Evolutionary conservation across 208 protist genomes (phyloP).

Genomic region (Crithidia mellificae): DNA sequence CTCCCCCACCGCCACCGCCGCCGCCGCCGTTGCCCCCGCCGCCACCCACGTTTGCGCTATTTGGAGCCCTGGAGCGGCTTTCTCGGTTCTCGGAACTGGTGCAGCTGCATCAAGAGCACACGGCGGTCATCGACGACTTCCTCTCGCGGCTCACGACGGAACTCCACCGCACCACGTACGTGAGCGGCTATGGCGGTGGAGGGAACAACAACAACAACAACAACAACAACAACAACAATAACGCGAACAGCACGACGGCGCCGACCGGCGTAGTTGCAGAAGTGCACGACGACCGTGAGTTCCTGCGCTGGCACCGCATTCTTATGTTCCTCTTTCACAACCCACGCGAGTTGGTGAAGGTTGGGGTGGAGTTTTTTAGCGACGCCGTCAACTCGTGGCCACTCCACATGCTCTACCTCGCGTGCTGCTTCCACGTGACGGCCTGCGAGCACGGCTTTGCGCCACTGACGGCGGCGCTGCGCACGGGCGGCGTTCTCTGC

Average conservation of each 20-base stretch:
- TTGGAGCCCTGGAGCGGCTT: constrained; percentile 61
- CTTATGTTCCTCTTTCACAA: constrained; percentile 38
- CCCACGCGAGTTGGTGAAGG: constrained; percentile 28
- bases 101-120: constrained; percentile 41
- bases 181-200: neutral
- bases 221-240: neutral
- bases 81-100: constrained; percentile 54
- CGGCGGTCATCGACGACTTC: constrained; percentile 44
- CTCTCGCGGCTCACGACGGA: constrained; percentile 27
- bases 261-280: neutral
- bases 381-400: constrained; percentile 73
- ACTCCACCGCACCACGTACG: constrained; percentile 26
- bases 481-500: constrained; percentile 45
- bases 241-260: too few relatives aligned
- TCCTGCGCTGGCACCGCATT: constrained; percentile 33
- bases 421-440: constrained; percentile 72
- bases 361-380: constrained; percentile 62
- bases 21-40: neutral
- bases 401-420: constrained; percentile 66
- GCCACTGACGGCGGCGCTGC: constrained; percentile 38
- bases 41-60: constrained; percentile 61
- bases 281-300: constrained; percentile 21
- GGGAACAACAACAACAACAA: neutral
- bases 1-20: constrained; percentile 2
- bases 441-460: constrained; percentile 48